Evolutionary conservation across 163 green algal genomes (phyloP).

Genomic region (Trebouxiophyceae sp.): DNA sequence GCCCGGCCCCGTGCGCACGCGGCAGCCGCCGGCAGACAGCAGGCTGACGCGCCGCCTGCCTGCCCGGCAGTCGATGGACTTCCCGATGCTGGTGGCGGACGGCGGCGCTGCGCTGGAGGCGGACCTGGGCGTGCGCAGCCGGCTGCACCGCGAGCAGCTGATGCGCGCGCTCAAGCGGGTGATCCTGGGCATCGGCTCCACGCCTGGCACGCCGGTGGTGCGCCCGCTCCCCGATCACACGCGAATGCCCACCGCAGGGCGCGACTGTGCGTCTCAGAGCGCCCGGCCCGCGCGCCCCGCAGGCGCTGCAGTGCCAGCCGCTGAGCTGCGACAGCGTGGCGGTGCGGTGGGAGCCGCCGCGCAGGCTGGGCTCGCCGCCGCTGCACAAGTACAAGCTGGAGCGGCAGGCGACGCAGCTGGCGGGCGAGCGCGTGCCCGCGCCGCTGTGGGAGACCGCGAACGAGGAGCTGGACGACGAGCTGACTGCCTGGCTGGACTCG

Average conservation of each 20-base stretch:
- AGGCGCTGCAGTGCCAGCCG: conserved; percentile 1
- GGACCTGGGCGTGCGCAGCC: conserved; percentile 40
- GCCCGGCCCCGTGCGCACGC: not conserved
- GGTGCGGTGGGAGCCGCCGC: conserved; percentile 17
- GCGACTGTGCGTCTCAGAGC: too few relatives aligned
- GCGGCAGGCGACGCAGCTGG: not conserved
- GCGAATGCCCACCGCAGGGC: too few relatives aligned
- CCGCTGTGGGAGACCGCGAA: conserved; percentile 1
- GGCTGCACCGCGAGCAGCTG: conserved; percentile 28
- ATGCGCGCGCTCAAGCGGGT: conserved; percentile 23
- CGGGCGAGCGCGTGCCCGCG: not conserved
- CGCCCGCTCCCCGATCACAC: not conserved
- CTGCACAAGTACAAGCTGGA: conserved; percentile 41
- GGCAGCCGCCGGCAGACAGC: not conserved
- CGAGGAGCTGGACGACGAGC: conserved; percentile 7
- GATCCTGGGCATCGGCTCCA: conserved; percentile 21
- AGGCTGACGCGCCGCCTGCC: not conserved
- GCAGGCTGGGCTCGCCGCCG: conserved; percentile 17
- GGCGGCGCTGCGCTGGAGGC: conserved; percentile 30
- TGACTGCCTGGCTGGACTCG: not conserved
- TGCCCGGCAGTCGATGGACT: conserved; percentile 38
- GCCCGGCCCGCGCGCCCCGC: too few relatives aligned
- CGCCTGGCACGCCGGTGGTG: conserved; percentile 1
- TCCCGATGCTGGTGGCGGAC: conserved; percentile 46
- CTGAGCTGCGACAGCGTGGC: conserved; percentile 5